Evolutionary conservation across 2,329 filamentous ascomycete genomes (phyloP).

Genomic region (Alternaria sp.): DNA sequence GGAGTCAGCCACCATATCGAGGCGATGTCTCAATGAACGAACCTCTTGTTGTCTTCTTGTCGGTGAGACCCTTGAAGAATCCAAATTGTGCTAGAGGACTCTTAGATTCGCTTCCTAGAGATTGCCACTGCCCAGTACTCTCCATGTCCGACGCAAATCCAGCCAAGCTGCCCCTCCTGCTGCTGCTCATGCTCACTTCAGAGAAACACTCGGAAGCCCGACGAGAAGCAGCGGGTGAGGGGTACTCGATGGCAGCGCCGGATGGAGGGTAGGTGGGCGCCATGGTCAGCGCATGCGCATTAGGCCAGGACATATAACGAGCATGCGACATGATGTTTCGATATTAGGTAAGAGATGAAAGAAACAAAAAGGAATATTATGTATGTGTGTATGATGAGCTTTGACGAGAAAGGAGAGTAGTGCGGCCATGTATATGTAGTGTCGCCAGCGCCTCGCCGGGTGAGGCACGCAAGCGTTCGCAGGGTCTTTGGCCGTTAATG

Average conservation of each 20-base stretch:
- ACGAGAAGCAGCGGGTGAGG: constrained; percentile 41
- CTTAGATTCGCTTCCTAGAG: constrained; percentile 46
- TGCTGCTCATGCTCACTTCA: constrained; percentile 34
- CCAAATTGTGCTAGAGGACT: constrained; percentile 48
- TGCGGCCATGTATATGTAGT: constrained; percentile 46
- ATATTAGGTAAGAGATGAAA: constrained; percentile 12
- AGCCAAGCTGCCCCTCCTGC: constrained; percentile 43
- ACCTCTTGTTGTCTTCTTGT: constrained; percentile 83
- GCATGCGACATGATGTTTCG: constrained; percentile 41
- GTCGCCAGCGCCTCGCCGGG: constrained; percentile 9
- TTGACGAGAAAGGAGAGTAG: constrained; percentile 30
- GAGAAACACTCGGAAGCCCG: constrained; percentile 43
- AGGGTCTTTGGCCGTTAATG: constrained; percentile 25
- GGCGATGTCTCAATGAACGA: constrained; percentile 12
- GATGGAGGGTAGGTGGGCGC: constrained; percentile 46
- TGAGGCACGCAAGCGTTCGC: constrained; percentile 16
- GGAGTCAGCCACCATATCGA: constrained; percentile 8
- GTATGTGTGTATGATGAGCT: constrained; percentile 33
- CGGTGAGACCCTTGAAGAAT: constrained; percentile 69
- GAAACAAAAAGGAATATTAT: constrained; percentile 37
- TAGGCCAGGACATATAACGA: constrained; percentile 44
- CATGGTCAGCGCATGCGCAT: constrained; percentile 43
- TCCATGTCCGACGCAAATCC: constrained; percentile 47
- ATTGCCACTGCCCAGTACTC: constrained; percentile 47
- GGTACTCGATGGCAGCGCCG: constrained; percentile 42